Percentiles rank a stretch among this genome's conserved stretches.
These are phyloP conservation scores for Ceratocystis ficicola DNA, from an alignment of 2,329 filamentous ascomycete species.

Conservation along the genomic window DNA sequence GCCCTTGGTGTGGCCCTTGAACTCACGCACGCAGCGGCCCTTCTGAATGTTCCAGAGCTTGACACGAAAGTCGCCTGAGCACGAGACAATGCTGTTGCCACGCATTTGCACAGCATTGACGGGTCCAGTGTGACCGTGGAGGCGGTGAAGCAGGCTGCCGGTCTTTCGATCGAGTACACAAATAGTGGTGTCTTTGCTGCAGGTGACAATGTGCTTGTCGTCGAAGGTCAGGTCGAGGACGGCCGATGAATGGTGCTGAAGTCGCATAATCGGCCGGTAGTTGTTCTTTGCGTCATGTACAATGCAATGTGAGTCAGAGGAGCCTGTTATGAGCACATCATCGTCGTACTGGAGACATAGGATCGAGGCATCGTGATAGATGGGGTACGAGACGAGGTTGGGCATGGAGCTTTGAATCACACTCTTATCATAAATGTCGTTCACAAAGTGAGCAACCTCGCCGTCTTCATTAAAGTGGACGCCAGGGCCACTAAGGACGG, in stretches of 20 bases:
- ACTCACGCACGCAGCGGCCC: slow-evolving; percentile 79
- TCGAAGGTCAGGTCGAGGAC: slow-evolving; percentile 93
- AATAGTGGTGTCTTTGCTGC: slow-evolving; percentile 89
- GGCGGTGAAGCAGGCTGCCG: slow-evolving; percentile 60
- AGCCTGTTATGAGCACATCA: slow-evolving; percentile 84
- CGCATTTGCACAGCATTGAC: slow-evolving; percentile 95
- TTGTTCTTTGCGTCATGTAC: slow-evolving; percentile 72
- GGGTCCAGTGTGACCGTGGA: slow-evolving; percentile 76
- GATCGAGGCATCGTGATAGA: slow-evolving; percentile 82
- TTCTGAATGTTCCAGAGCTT: slow-evolving; percentile 93
- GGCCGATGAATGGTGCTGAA: slow-evolving; percentile 69
- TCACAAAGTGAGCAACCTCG: slow-evolving; percentile 43
- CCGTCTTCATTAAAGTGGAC: slow-evolving; percentile 42
- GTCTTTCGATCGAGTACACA: slow-evolving; percentile 87
- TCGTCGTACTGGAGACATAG: slow-evolving; percentile 92
- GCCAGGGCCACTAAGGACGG: slow-evolving; percentile 43
- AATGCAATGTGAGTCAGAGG: slow-evolving; percentile 83
- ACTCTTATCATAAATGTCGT: slow-evolving; percentile 35
- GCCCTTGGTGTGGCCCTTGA: slow-evolving; percentile 79
- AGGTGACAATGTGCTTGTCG: slow-evolving; percentile 83
- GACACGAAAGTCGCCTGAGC: slow-evolving; percentile 82
- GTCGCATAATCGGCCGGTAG: slow-evolving; percentile 67
- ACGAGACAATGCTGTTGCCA: slow-evolving; percentile 83
- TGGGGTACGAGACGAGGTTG: slow-evolving; percentile 43
- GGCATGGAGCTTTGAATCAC: slow-evolving; percentile 37